Conservation (phyloP, 352 stramenopile genomes). For the Phytophthora hybrid region DNA sequence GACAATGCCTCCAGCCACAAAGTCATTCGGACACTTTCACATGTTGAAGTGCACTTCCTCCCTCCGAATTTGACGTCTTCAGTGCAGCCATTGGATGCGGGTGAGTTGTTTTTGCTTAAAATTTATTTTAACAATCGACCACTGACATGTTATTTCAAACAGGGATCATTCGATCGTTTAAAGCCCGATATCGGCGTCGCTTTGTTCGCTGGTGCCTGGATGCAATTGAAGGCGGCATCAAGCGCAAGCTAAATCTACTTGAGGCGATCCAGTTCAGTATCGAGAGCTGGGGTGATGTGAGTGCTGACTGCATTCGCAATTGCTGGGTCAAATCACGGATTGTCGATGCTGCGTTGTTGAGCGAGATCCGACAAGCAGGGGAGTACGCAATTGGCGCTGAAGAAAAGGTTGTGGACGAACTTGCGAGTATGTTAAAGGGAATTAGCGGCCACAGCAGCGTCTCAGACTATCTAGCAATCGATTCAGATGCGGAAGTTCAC, state of each 20-base stretch:
- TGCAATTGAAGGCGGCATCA: constrained; percentile 4
- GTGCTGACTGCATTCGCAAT: constrained; percentile 5
- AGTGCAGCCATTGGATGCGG: too few relatives aligned
- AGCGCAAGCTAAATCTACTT: constrained; percentile 9
- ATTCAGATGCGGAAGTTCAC: constrained; percentile 11
- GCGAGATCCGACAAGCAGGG: neutral
- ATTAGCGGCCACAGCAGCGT: neutral
- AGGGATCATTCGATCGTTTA: neutral
- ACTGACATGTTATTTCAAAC: neutral
- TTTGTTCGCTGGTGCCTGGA: constrained; percentile 27
- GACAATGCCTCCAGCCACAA: too few relatives aligned
- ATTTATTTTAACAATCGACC: too few relatives aligned
- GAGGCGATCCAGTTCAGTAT: constrained; percentile 17
- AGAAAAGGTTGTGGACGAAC: constrained; percentile 9
- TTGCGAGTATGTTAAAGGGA: constrained; percentile 3
- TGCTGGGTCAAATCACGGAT: constrained; percentile 17
- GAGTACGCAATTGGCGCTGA: neutral
- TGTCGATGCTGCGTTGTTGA: neutral
- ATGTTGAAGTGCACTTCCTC: too few relatives aligned
- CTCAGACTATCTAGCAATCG: constrained; percentile 11
- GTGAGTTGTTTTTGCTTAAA: neutral
- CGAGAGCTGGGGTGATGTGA: too few relatives aligned
- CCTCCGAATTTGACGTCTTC: too few relatives aligned
- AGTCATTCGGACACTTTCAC: too few relatives aligned
- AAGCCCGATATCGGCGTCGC: constrained; percentile 11